A percentile compares a stretch with the other conserved stretches of the same genome.
Conservation (phyloP, 768 basidiomycete species). For the Russula earlei region DNA sequence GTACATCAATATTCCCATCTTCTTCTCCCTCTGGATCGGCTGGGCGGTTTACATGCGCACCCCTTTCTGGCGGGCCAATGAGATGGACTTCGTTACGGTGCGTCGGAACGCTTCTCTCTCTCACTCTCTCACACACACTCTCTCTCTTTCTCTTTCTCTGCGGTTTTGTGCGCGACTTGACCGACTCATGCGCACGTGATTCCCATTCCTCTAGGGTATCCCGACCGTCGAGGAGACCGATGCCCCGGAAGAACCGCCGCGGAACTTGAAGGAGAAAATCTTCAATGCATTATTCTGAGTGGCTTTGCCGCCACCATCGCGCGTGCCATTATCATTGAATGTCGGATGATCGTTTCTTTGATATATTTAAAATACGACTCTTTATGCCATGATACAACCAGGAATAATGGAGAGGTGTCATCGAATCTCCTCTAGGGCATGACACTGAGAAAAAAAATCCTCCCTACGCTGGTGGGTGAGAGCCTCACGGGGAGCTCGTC, state of each 20-base stretch:
- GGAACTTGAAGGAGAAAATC: slow-evolving; percentile 42
- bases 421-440: background rate
- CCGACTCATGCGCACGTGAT: background rate
- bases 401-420: background rate
- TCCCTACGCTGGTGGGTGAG: too few relatives aligned
- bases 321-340: background rate
- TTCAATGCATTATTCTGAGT: slow-evolving; percentile 42
- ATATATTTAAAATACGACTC: background rate
- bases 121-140: too few relatives aligned
- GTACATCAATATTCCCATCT: slow-evolving; percentile 35
- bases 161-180: background rate
- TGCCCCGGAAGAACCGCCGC: slow-evolving; percentile 39
- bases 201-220: slow-evolving; percentile 38
- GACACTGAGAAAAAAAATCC: background rate
- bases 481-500: too few relatives aligned
- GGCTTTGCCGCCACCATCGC: background rate
- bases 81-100: slow-evolving; percentile 68
- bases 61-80: slow-evolving; percentile 42
- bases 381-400: background rate
- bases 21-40: slow-evolving; percentile 35
- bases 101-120: slow-evolving; percentile 18
- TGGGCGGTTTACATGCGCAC: slow-evolving; percentile 36
- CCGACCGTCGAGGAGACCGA: slow-evolving; percentile 66
- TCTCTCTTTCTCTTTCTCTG: too few relatives aligned
- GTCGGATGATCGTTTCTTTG: background rate